These are phyloP conservation scores for Hortaea sp. DNA, from an alignment of 2,329 filamentous ascomycete genomes.

Conservation along the genomic window DNA sequence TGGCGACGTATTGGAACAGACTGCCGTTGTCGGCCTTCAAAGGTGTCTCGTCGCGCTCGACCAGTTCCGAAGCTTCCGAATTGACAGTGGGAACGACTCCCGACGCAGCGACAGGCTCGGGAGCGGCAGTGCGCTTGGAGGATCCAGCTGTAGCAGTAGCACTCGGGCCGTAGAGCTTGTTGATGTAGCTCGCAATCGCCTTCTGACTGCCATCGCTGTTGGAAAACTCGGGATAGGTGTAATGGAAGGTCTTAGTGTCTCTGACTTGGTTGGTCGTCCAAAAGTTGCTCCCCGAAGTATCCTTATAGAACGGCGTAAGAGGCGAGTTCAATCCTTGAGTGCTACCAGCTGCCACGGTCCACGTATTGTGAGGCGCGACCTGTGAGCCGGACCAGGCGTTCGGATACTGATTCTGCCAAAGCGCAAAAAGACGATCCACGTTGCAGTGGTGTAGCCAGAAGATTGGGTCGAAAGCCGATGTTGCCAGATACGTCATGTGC, in stretches of 20 bases:
- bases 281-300: slow-evolving; percentile 46
- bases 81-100: neutral
- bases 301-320: slow-evolving; percentile 53
- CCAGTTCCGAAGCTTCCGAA: neutral
- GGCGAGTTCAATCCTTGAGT: slow-evolving; percentile 12
- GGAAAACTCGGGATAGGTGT: slow-evolving; percentile 60
- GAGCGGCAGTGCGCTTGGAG: slow-evolving; percentile 7
- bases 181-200: slow-evolving; percentile 36
- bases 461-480: slow-evolving; percentile 22
- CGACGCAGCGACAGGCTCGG: neutral
- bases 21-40: slow-evolving; percentile 25
- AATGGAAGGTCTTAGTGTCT: slow-evolving; percentile 51
- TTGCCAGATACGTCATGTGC: slow-evolving; percentile 24
- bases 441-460: slow-evolving; percentile 28
- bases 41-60: neutral
- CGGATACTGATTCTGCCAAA: slow-evolving; percentile 24
- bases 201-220: slow-evolving; percentile 26
- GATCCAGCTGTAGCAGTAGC: slow-evolving; percentile 20
- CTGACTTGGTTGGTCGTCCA: slow-evolving; percentile 59
- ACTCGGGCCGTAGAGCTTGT: slow-evolving; percentile 45
- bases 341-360: slow-evolving; percentile 19
- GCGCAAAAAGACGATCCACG: slow-evolving; percentile 24
- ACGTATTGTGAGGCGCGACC: slow-evolving; percentile 16
- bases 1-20: slow-evolving; percentile 59
- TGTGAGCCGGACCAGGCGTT: slow-evolving; percentile 16